Percentiles rank a stretch among this genome's conserved stretches.
Conservation (phyloP, 2,329 filamentous ascomycete genomes). For the Colletotrichum somersetense region DNA sequence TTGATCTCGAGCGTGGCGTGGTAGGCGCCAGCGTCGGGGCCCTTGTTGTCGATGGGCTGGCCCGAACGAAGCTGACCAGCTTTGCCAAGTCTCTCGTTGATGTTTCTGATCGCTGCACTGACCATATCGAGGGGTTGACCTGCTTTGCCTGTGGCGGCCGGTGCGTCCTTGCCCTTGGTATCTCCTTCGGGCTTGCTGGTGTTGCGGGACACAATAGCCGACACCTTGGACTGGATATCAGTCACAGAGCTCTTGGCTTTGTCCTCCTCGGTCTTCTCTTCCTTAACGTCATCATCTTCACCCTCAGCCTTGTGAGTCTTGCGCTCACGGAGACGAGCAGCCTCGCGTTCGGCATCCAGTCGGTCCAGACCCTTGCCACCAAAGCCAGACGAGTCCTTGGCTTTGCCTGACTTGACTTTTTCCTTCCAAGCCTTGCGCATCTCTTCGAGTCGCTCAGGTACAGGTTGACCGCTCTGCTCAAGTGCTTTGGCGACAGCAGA, state of each 20-base stretch:
- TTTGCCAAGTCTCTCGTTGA: slow-evolving; percentile 90
- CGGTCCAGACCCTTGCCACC: slow-evolving; percentile 94
- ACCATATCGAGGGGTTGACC: slow-evolving; percentile 83
- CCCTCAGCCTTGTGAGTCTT: slow-evolving; percentile 91
- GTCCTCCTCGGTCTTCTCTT: slow-evolving; percentile 78
- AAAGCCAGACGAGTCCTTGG: slow-evolving; percentile 90
- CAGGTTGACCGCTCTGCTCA: slow-evolving; percentile 88
- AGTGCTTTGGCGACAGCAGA: slow-evolving; percentile 90
- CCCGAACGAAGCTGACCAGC: slow-evolving; percentile 91
- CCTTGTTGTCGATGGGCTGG: slow-evolving; percentile 98
- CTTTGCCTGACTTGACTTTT: slow-evolving; percentile 93
- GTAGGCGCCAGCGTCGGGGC: slow-evolving; percentile 95
- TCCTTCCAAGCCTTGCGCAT: slow-evolving; percentile 82
- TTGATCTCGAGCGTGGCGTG: slow-evolving; percentile 99
- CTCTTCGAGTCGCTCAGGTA: slow-evolving; percentile 77
- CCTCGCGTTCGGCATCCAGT: slow-evolving; percentile 91
- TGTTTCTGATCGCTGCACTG: slow-evolving; percentile 88
- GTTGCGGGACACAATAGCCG: slow-evolving; percentile 67
- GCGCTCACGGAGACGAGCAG: slow-evolving; percentile 85
- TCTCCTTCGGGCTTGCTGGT: slow-evolving; percentile 59
- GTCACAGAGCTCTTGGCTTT: slow-evolving; percentile 77
- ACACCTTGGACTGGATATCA: slow-evolving; percentile 72
- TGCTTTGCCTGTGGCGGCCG: slow-evolving; percentile 63
- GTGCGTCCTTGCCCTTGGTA: slow-evolving; percentile 55
- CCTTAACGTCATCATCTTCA: slow-evolving; percentile 83